Base-by-base conservation (phyloP, 345 rosid species). In the Aquilaria sinensis region DNA sequence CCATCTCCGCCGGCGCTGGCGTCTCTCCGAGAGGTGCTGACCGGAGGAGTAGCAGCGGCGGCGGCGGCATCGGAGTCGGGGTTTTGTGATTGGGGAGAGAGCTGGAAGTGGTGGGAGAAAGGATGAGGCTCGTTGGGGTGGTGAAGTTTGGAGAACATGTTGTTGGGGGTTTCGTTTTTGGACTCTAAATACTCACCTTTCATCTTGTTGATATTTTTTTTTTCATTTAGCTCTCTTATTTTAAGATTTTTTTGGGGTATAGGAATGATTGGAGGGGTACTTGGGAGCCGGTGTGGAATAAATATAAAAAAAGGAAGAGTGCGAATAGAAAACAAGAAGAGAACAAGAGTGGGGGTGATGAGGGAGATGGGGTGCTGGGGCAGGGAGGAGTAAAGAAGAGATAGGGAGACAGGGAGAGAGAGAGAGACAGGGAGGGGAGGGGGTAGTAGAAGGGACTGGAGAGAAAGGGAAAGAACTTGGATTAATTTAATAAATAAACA, bases 101-200 rank as follows among this genome's bases (percentile, higher is more conserved):
- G 80, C 6, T 71, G 83, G 69, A 79, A 83, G 67, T 75, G 86
- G 2, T 74, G 77, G 37, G 86, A 72, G 57, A 82, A 72, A 13
- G 83, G 81, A 23, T 58, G 87, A 10, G 73, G 31, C 53, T 4
- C 62, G 73, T 62, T 37, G 2, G 55, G 81, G 31, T 75, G 86
- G 31, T 75, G 84, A 32, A 75, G 84, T n/a, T 85, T 83, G 2
- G 90, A 76, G 69, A 83, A 85, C 82, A 87, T 87, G 58, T 53
- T 74, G 71, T 57, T 70, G 30, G 75, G 61, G 56, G 62, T 59
- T 14, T 76, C 58, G 37, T 65, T 47, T 58, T 78, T 69, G 51
- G 74, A 33, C 10, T 78, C 88, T 46, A 70, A 43, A 70, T 78
- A 84, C 53, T 83, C 88, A 57, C 89, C 88, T 73, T 89, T 87